These are phyloP conservation scores for Plantago major DNA, from an alignment of 257 asterid genomes.

Conservation along the genomic window DNA sequence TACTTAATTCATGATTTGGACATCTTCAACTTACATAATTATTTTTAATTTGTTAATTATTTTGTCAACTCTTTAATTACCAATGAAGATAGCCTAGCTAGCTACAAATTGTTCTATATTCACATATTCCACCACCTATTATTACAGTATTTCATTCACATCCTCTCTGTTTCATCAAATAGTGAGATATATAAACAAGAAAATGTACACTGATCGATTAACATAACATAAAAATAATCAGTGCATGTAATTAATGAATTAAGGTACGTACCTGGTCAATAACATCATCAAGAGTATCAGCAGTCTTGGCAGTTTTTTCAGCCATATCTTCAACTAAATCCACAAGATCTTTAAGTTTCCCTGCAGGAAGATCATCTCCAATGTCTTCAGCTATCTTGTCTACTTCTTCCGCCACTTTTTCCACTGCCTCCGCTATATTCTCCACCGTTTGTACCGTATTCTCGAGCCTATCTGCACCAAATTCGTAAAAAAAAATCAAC, in stretches of 20 bases:
- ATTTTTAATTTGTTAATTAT: no score
- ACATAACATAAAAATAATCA: not conserved
- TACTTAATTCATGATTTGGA: no score
- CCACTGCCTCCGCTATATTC: slow-evolving; percentile 51
- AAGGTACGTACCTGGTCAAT: slow-evolving; percentile 49
- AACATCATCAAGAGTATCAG: slow-evolving; percentile 43
- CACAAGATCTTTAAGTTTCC: slow-evolving; percentile 36
- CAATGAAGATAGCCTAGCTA: no score
- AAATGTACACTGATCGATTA: no score
- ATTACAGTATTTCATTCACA: no score
- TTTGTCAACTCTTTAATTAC: no score
- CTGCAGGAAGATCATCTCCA: slow-evolving; percentile 48
- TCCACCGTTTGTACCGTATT: slow-evolving; percentile 47
- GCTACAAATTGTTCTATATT: no score
- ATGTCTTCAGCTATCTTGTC: slow-evolving; percentile 51
- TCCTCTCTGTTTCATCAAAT: no score
- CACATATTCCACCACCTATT: no score
- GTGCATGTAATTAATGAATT: not conserved
- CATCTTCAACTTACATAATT: no score
- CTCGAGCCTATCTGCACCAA: slow-evolving; percentile 37
- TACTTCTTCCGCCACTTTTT: slow-evolving; percentile 52
- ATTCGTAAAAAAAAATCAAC: no score
- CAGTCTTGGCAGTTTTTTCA: slow-evolving; percentile 49
- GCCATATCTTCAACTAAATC: slow-evolving; percentile 41
- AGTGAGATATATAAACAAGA: no score